Conservation (phyloP, 179 eudicot genomes). For the Drosera spatulata region DNA sequence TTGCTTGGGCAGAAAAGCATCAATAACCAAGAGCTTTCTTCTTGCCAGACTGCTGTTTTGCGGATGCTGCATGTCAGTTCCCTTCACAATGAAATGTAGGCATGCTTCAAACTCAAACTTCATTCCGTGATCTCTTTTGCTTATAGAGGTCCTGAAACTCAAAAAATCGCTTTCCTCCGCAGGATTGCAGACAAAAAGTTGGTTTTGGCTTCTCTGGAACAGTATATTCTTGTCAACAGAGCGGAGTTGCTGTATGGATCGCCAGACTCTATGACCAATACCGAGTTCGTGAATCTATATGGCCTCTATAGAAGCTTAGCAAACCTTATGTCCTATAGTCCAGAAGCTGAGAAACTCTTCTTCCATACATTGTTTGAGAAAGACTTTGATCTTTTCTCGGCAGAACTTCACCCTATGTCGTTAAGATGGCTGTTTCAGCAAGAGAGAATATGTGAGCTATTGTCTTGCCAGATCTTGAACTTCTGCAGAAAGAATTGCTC, state of each 20-base stretch:
- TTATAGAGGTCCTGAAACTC: slow-evolving; percentile 3
- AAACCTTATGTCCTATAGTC: slow-evolving; percentile 65
- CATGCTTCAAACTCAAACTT: slow-evolving; percentile 1
- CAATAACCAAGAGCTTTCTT: slow-evolving; percentile 37
- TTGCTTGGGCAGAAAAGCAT: slow-evolving; percentile 76
- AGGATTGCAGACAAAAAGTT: slow-evolving; percentile 84
- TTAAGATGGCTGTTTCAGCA: slow-evolving; percentile 92
- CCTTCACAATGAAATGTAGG: slow-evolving; percentile 62
- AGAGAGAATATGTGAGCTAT: slow-evolving; percentile 49
- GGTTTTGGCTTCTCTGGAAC: slow-evolving; percentile 87
- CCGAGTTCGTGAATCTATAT: slow-evolving; percentile 53
- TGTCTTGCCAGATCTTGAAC: slow-evolving; percentile 55
- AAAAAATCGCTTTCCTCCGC: slow-evolving; percentile 6
- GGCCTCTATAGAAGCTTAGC: slow-evolving; percentile 65
- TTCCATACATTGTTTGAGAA: slow-evolving; percentile 51
- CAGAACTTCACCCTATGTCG: slow-evolving; percentile 48
- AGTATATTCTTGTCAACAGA: slow-evolving; percentile 71
- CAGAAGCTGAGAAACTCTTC: slow-evolving; percentile 75
- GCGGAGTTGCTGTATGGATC: slow-evolving; percentile 28
- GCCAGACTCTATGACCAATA: slow-evolving; percentile 23
- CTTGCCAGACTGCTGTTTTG: slow-evolving; percentile 71
- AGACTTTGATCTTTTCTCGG: slow-evolving; percentile 56
- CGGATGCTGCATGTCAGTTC: slow-evolving; percentile 67
- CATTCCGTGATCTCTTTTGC: slow-evolving; percentile 5
- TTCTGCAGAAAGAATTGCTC: slow-evolving; percentile 40